Evolutionary conservation across 768 basidiomycete genomes (phyloP).

Genomic region (Naganishia vishniacii): DNA sequence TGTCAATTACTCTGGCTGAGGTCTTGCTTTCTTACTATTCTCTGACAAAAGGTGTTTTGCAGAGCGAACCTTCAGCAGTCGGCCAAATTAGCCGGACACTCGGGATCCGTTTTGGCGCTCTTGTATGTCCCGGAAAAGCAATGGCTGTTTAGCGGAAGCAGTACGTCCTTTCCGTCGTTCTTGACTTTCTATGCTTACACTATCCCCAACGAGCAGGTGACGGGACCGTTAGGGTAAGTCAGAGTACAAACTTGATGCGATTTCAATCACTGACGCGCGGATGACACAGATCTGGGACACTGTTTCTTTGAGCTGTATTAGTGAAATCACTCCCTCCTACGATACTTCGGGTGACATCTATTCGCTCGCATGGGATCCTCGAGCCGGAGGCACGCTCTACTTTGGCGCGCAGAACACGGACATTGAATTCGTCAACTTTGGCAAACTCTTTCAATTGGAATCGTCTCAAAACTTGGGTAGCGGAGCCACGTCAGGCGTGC

Average conservation of each 20-base stretch:
- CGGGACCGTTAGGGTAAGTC: conserved; percentile 69
- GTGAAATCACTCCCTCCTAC: conserved; percentile 73
- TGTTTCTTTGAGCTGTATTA: conserved; percentile 60
- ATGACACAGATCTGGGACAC: conserved; percentile 72
- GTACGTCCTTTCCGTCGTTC: conserved; percentile 48
- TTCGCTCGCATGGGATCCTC: conserved; percentile 70
- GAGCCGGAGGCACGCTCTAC: conserved; percentile 63
- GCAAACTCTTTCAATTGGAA: neutral
- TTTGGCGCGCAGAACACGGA: conserved; percentile 91
- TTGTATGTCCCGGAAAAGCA: conserved; percentile 67
- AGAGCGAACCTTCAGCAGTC: conserved; percentile 64
- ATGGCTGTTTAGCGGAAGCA: conserved; percentile 87
- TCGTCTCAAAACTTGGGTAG: neutral
- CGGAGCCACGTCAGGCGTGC: conserved; percentile 1
- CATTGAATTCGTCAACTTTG: conserved; percentile 77
- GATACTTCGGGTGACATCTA: conserved; percentile 80
- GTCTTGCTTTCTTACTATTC: too few relatives aligned
- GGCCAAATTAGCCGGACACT: conserved; percentile 69
- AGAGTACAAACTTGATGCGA: neutral
- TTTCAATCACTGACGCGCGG: neutral
- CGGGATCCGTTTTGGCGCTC: conserved; percentile 73
- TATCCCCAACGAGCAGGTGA: conserved; percentile 57
- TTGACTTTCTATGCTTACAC: neutral
- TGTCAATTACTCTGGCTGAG: too few relatives aligned
- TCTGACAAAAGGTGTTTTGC: conserved; percentile 97